These are phyloP conservation scores for Pythium plurisporium DNA, from an alignment of 352 stramenopile genomes.

Conservation along the genomic window DNA sequence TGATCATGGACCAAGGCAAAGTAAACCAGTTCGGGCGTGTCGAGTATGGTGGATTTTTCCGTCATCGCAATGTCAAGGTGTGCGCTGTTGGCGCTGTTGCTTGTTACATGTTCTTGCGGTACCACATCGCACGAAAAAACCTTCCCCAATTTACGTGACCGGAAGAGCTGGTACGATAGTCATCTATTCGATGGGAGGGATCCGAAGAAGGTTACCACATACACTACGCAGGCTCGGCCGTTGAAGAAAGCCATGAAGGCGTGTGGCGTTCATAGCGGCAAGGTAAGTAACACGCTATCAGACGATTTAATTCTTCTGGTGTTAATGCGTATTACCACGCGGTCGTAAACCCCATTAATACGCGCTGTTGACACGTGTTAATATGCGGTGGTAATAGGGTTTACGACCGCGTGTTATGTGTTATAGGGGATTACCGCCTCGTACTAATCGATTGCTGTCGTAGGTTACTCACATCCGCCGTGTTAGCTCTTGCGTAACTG, in stretches of 20 bases:
- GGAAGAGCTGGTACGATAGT: neutral
- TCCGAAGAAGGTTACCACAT: neutral
- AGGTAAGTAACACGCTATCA: slow-evolving; percentile 1
- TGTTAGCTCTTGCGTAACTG: slow-evolving; percentile 6
- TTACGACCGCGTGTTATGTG: too few species aligned
- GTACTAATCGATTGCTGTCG: neutral
- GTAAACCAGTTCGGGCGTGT: slow-evolving; percentile 1
- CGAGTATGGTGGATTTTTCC: slow-evolving; percentile 3
- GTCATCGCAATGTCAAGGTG: neutral
- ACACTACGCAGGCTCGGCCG: neutral
- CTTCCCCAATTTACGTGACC: neutral
- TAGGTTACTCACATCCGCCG: slow-evolving; percentile 7
- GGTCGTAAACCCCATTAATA: too few species aligned
- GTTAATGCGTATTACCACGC: neutral
- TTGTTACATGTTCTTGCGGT: neutral
- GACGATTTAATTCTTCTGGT: too few species aligned
- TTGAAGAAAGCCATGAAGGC: neutral
- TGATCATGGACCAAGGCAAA: slow-evolving; percentile 7
- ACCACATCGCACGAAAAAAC: neutral
- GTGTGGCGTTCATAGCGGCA: neutral
- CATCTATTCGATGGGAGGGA: neutral
- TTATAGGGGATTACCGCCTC: neutral
- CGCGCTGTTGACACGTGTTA: neutral
- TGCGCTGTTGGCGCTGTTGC: slow-evolving; percentile 1
- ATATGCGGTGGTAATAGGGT: neutral